A percentile compares a stretch with the other conserved stretches of the same genome.
Conservation (phyloP, 352 stramenopile genomes). For the Pythium grandisporangium region DNA sequence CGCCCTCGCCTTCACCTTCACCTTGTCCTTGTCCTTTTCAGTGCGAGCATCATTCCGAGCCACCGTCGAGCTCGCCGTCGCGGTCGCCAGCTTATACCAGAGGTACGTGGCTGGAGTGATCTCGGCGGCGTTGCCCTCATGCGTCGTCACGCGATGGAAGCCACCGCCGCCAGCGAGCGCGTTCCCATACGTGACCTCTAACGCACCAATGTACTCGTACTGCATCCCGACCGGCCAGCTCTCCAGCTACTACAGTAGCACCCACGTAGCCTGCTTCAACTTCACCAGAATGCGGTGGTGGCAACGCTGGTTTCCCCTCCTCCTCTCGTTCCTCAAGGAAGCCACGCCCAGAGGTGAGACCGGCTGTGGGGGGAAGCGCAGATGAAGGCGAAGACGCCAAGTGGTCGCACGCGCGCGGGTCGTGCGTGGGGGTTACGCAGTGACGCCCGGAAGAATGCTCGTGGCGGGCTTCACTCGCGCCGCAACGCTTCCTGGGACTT, state of each 20-base stretch:
- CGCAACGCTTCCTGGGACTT: too few species aligned
- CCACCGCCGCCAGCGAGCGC: slow-evolving; percentile 65
- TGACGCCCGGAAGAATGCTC: too few species aligned
- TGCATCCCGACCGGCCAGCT: slow-evolving; percentile 25
- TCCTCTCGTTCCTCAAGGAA: too few species aligned
- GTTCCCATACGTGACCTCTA: slow-evolving; percentile 85
- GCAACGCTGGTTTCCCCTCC: background rate
- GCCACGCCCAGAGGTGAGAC: too few species aligned
- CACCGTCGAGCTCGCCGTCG: background rate
- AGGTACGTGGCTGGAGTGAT: slow-evolving; percentile 76
- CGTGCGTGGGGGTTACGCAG: too few species aligned
- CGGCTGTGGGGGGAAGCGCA: too few species aligned
- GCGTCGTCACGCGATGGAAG: slow-evolving; percentile 79
- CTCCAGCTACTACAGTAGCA: background rate
- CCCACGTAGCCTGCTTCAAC: background rate
- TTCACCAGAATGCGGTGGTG: background rate
- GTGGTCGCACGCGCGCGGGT: too few species aligned
- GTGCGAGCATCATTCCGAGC: too few species aligned
- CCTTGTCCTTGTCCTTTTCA: background rate
- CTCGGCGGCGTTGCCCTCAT: slow-evolving; percentile 64
- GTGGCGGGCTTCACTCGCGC: too few species aligned
- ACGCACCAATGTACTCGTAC: slow-evolving; percentile 51
- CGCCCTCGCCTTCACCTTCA: background rate
- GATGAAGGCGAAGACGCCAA: too few species aligned
- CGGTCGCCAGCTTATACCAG: slow-evolving; percentile 61